Evolutionary conservation across 23 red algal species (phyloP), one percentile per base, ranked within the genome.

Genomic region (Pyropia yezoensis): DNA sequence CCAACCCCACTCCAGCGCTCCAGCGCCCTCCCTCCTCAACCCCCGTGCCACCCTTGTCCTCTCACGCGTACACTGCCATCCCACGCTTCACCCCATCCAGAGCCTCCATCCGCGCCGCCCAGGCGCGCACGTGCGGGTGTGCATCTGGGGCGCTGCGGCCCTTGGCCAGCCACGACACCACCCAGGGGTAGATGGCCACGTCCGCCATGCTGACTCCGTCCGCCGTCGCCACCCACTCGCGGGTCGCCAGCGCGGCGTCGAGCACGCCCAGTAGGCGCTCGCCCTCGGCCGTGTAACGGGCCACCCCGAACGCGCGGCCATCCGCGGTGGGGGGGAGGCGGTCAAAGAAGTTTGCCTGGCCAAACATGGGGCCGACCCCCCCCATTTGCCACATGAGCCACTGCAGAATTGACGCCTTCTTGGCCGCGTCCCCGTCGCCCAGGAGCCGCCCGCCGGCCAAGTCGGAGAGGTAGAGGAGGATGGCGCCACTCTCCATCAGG

Each of bases 371-470:
- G 49, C 69, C 69, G 14, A 74, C 59, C 8, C 69, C 69, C 11
- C 69, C 69, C 69, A 74, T 74, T 32, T 74, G 69, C 24, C 47
- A 74, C 69, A 74, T 74, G 12, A 74, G 34, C 69, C 69, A 74
- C 11, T 74, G 30, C 6, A 53, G 3, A 13, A 47, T 47, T 3
- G 39, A 3, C 27, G 54, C 52, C 3, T 65, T 61, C 9, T 61
- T 51, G 7, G 19, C 20, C 12, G 45, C 8, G 12, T 61, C 20
- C 3, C 39, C 59, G 24, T 53, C 69, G 55, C 53, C 52, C 13
- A 50, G 59, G 33, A 74, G 26, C 24, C 49, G 49, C 23, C 55
- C 16, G 19, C 59, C 69, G 52, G 45, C 49, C 1, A 18, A 23
- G 5, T 74, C 69, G 14, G 69, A 34, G 2, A 74, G 57, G 54